Conservation (phyloP, 2,329 filamentous ascomycete genomes). For the Cadophora malorum region DNA sequence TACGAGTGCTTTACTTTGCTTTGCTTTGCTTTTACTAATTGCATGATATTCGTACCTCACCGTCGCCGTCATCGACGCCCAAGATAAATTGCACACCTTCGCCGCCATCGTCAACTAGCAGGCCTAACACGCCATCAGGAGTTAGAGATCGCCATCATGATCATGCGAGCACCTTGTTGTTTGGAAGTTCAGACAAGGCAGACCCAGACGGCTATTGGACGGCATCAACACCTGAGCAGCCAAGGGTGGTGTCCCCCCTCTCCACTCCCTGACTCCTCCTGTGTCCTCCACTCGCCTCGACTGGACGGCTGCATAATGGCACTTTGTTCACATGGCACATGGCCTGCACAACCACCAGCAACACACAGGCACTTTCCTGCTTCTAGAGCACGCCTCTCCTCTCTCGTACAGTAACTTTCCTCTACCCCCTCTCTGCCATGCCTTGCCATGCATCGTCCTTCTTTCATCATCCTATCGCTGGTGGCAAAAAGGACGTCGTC, state of each 20-base stretch:
- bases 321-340: slow-evolving; percentile 24
- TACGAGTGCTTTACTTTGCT: neutral
- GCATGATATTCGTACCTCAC: slow-evolving; percentile 7
- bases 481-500: slow-evolving; percentile 14
- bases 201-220: slow-evolving; percentile 26
- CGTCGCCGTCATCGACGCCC: neutral
- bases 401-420: slow-evolving; percentile 3
- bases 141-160: slow-evolving; percentile 39
- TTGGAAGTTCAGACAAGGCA: slow-evolving; percentile 29
- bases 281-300: slow-evolving; percentile 9
- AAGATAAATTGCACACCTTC: slow-evolving; percentile 2
- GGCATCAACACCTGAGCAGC: slow-evolving; percentile 6
- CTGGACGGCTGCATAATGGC: slow-evolving; percentile 20
- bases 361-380: slow-evolving; percentile 3
- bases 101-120: neutral
- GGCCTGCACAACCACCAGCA: slow-evolving; percentile 10
- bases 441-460: slow-evolving; percentile 3
- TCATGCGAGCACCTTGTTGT: slow-evolving; percentile 41
- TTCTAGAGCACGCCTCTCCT: slow-evolving; percentile 2
- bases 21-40: neutral
- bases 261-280: slow-evolving; percentile 8
- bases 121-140: slow-evolving; percentile 35
- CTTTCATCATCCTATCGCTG: neutral
- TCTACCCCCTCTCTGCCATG: neutral
- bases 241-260: neutral